Conservation (phyloP, 352 stramenopile genomes). For the Phytophthora sp. region DNA sequence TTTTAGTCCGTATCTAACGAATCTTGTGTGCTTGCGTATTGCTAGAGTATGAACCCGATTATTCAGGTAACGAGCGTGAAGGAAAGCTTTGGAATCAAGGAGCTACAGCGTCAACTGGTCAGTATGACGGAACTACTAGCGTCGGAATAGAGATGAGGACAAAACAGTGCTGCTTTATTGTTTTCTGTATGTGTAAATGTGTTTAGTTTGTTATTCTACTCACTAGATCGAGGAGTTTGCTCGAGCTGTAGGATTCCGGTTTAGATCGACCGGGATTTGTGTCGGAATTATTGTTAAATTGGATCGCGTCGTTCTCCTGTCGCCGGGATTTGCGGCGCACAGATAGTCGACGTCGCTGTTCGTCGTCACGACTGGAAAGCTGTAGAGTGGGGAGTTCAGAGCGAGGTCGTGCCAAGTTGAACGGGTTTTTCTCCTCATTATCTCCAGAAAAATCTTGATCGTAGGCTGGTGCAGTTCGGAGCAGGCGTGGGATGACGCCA, state of each 20-base stretch:
- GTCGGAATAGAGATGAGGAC: not conserved
- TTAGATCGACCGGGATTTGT: constrained; percentile 34
- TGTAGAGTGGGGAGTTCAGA: constrained; percentile 39
- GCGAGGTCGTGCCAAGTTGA: constrained; percentile 29
- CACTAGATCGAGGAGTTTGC: constrained; percentile 26
- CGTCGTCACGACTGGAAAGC: constrained; percentile 20
- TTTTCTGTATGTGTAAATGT: constrained; percentile 4
- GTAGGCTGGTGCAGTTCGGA: constrained; percentile 31
- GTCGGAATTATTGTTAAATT: constrained; percentile 28
- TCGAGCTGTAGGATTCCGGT: constrained; percentile 39
- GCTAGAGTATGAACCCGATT: constrained; percentile 83
- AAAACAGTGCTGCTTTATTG: constrained; percentile 24
- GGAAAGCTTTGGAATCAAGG: constrained; percentile 73
- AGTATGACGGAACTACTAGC: constrained; percentile 62
- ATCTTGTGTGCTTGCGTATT: not conserved
- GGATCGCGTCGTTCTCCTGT: constrained; percentile 34
- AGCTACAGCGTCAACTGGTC: constrained; percentile 79
- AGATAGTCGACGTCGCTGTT: constrained; percentile 13
- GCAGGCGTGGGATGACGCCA: constrained; percentile 13
- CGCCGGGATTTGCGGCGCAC: constrained; percentile 1
- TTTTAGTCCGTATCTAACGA: not conserved
- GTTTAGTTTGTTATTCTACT: constrained; percentile 7
- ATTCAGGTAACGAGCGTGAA: constrained; percentile 84
- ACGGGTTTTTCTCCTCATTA: constrained; percentile 15
- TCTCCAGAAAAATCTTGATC: constrained; percentile 5